phyloP scores from a whole-genome alignment of 2,329 filamentous ascomycete species.

The Rhinocladiella mackenziei region DNA sequence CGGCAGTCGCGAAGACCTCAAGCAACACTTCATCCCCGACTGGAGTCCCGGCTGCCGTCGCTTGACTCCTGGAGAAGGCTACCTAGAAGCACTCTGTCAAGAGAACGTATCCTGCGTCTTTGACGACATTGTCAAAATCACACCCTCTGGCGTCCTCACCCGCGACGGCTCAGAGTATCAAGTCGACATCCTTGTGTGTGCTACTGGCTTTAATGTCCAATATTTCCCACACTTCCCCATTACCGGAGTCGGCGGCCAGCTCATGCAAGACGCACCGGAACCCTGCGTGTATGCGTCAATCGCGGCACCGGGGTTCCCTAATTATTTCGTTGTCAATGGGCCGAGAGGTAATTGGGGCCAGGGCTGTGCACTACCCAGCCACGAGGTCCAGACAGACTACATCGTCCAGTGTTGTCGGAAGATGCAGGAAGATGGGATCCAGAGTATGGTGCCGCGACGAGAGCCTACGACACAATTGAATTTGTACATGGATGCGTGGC shows the following conservation, averaged over 20 bases:
- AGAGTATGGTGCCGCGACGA: slow-evolving; percentile 23
- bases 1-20: slow-evolving; percentile 24
- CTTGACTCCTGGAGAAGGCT: slow-evolving; percentile 42
- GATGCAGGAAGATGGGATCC: slow-evolving; percentile 35
- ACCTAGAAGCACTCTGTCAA: slow-evolving; percentile 22
- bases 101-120: slow-evolving; percentile 27
- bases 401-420: slow-evolving; percentile 33
- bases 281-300: slow-evolving; percentile 44
- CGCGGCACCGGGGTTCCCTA: slow-evolving; percentile 45
- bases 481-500: slow-evolving; percentile 25
- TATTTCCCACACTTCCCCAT: slow-evolving; percentile 46
- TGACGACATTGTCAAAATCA: slow-evolving; percentile 30
- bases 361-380: slow-evolving; percentile 30
- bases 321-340: slow-evolving; percentile 35
- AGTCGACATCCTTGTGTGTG: slow-evolving; percentile 37
- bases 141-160: slow-evolving; percentile 32
- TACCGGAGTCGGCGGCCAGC: slow-evolving; percentile 31
- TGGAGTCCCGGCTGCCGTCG: slow-evolving; percentile 43
- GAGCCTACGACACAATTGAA: slow-evolving; percentile 28
- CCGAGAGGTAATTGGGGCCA: slow-evolving; percentile 32
- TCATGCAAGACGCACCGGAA: slow-evolving; percentile 45
- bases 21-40: slow-evolving; percentile 25
- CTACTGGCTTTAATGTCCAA: slow-evolving; percentile 37
- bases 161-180: slow-evolving; percentile 31
- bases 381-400: slow-evolving; percentile 32